phyloP scores from a whole-genome alignment of 345 rosid genomes.

The Gossypium turneri region DNA sequence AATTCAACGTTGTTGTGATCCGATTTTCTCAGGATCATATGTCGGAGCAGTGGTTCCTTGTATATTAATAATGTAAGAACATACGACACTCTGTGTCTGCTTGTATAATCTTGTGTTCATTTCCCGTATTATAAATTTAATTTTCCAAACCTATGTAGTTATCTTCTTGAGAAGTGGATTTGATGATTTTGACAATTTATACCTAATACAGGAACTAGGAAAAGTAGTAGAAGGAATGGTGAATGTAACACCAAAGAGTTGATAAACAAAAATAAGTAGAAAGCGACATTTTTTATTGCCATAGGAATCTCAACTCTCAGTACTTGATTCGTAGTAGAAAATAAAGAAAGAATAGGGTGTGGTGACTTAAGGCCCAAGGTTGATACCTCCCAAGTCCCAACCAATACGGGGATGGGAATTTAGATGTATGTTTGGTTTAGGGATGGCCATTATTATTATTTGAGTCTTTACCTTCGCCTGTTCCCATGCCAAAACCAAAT shows the following conservation, averaged over 20 bases:
- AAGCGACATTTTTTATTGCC: background rate
- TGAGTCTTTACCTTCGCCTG: slow-evolving; percentile 6
- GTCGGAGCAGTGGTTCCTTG: slow-evolving; percentile 3
- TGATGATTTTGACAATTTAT: too few relatives aligned
- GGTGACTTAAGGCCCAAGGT: background rate
- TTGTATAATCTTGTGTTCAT: slow-evolving; percentile 1
- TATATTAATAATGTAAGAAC: slow-evolving; percentile 4
- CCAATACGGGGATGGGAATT: too few relatives aligned
- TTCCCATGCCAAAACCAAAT: slow-evolving; percentile 31
- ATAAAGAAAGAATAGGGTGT: background rate
- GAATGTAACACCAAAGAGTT: too few relatives aligned
- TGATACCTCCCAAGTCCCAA: too few relatives aligned
- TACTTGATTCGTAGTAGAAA: background rate
- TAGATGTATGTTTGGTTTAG: background rate
- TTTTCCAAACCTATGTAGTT: background rate
- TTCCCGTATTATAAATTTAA: background rate
- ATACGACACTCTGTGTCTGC: background rate
- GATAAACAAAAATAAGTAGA: background rate
- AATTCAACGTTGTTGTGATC: background rate
- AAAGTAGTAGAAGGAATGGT: too few relatives aligned
- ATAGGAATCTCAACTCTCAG: background rate
- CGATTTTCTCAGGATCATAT: background rate
- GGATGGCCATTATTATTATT: background rate
- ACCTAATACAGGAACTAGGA: too few relatives aligned
- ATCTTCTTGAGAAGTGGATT: too few relatives aligned